A percentile compares a stretch with the other conserved stretches of the same genome.
Conservation (phyloP, 805 yeast species). For the Kodamaea neixiangensis region DNA sequence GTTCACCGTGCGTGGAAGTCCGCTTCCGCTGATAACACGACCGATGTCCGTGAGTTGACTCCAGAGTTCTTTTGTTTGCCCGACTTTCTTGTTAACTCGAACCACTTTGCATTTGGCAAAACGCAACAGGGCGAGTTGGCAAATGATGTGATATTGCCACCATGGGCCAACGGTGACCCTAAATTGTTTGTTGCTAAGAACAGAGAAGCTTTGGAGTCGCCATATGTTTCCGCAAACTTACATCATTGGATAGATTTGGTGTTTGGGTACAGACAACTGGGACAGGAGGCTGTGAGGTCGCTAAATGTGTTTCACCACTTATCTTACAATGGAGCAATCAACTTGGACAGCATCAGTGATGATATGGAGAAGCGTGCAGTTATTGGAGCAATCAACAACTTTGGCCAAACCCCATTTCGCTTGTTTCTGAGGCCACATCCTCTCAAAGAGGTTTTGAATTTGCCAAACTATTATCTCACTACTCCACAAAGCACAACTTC, state of each 20-base stretch:
- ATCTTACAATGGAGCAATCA: conserved; percentile 82
- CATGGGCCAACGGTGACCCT: conserved; percentile 84
- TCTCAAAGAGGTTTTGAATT: conserved; percentile 37
- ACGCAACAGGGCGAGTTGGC: conserved; percentile 63
- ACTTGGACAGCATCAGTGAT: conserved; percentile 71
- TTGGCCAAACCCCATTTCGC: conserved; percentile 87
- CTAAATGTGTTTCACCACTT: conserved; percentile 81
- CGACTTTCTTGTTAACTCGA: conserved; percentile 69
- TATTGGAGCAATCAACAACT: conserved; percentile 84
- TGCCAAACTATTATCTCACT: conserved; percentile 35
- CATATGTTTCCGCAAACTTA: conserved; percentile 72
- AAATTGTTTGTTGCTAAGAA: conserved; percentile 70
- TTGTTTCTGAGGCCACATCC: conserved; percentile 73
- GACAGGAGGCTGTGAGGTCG: conserved; percentile 63
- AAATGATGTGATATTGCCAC: conserved; percentile 69
- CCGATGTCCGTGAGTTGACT: conserved; percentile 84
- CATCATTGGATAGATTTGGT: conserved; percentile 85
- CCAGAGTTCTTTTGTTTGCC: conserved; percentile 88
- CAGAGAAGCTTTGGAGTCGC: conserved; percentile 81
- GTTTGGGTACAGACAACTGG: conserved; percentile 80
- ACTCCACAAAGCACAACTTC: conserved; percentile 19
- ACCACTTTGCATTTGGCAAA: conserved; percentile 68
- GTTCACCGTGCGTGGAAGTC: conserved; percentile 79
- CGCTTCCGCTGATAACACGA: conserved; percentile 74
- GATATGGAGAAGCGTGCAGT: conserved; percentile 73